These are phyloP conservation scores for Penicillium steckii DNA, from an alignment of 495 filamentous ascomycete species.

Conservation along the genomic window DNA sequence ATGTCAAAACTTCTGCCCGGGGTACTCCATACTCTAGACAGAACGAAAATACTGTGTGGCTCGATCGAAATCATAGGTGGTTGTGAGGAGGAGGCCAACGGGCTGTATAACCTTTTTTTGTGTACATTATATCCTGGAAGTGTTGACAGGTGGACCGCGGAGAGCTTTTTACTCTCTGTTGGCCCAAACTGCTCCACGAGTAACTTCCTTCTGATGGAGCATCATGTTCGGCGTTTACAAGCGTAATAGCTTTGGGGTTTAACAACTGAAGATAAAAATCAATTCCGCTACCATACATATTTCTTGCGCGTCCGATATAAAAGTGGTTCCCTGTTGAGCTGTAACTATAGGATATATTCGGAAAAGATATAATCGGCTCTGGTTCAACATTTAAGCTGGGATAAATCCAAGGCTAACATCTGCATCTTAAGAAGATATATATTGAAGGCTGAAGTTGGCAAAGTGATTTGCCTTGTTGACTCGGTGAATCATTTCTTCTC, in stretches of 20 bases:
- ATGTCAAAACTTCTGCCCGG: too few relatives aligned
- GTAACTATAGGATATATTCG: too few relatives aligned
- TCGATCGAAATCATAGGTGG: not conserved
- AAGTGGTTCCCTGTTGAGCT: too few relatives aligned
- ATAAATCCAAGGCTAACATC: not conserved
- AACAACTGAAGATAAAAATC: constrained; percentile 27
- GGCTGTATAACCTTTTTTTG: constrained; percentile 9
- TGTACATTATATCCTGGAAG: constrained; percentile 28
- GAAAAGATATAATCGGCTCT: too few relatives aligned
- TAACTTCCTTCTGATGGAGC: constrained; percentile 25
- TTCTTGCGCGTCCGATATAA: too few relatives aligned
- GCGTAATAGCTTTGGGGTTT: constrained; percentile 26
- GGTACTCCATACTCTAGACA: too few relatives aligned
- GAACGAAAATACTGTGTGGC: too few relatives aligned
- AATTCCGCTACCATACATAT: constrained; percentile 8
- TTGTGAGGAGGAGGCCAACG: not conserved
- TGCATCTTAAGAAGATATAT: too few relatives aligned
- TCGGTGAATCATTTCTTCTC: too few relatives aligned
- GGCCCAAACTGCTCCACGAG: constrained; percentile 8
- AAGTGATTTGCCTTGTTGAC: too few relatives aligned
- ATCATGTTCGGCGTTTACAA: constrained; percentile 29
- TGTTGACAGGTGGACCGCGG: not conserved
- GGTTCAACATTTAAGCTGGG: too few relatives aligned
- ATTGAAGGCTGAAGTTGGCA: too few relatives aligned
- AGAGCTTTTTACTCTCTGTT: constrained; percentile 2